Base-by-base conservation (phyloP, 768 basidiomycete genomes). In the Sistotremastrum niveocremeum region DNA sequence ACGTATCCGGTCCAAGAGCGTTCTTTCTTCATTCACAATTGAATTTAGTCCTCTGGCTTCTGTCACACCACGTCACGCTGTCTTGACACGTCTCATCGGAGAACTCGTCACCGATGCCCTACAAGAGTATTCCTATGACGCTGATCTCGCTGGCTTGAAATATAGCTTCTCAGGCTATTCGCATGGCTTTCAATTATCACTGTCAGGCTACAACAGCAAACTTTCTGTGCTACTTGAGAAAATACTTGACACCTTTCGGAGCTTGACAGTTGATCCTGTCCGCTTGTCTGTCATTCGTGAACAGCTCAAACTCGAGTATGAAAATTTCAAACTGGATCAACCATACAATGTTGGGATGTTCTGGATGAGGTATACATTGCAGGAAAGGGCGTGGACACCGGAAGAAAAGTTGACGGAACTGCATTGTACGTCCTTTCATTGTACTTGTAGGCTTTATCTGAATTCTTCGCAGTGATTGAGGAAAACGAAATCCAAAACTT, bases 201-300 rank as follows among this genome's bases (percentile, higher is more conserved):
- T 71, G 5, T 60, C 62, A 29, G 75, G 75, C 3, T 77, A 74
- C 60, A 68, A 67, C 54, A 73, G 75, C 57, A 74, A 74, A 57
- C 60, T 77, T 0, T 51, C 62, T 3, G 65, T 68, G 0, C 58
- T 77, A 34, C 57, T 70, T 5, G 59, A 68, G 46, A 65, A 62
- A 5, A 67, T 75, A 46, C 48, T 74, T 36, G 54, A 61, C 30
- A 60, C 62, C 50, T 54, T 77, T 47, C 63, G 62, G 46, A 56
- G 50, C 29, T 57, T 73, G 46, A 51, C 60, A 46, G 58, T 73
- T 7, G 63, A 69, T 35, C 53, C 55, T 7, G 60, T 66, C 40
- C 51, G 74, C 32, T 68, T 74, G 52, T 60, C 56, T 46, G 62
- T 74, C 32, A 57, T 73, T 34, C 59, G 60, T 36, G 73, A 77